Percentiles rank a stretch among this genome's conserved stretches.
phyloP scores from a whole-genome alignment of 1,284 basidiomycete species.

The Irpex sp. region DNA sequence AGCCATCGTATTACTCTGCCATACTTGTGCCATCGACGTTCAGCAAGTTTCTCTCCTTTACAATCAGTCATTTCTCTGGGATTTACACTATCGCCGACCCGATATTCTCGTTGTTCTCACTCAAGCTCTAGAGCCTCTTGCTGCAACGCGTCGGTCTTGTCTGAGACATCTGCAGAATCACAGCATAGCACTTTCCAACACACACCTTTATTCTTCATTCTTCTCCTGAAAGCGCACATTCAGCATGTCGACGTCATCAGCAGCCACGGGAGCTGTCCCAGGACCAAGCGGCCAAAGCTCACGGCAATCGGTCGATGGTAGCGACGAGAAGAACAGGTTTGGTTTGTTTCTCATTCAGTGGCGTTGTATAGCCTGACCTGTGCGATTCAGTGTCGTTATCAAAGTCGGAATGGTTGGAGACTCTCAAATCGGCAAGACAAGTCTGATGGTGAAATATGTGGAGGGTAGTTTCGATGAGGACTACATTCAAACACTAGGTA shows the following conservation, averaged over 20 bases:
- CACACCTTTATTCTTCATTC: not conserved
- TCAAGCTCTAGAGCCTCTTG: not conserved
- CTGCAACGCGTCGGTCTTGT: not conserved
- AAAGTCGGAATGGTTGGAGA: slow-evolving; percentile 99
- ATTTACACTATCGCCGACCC: slow-evolving; percentile 16
- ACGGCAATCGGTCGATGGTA: slow-evolving; percentile 46
- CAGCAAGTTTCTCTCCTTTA: slow-evolving; percentile 30
- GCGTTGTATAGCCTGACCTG: slow-evolving; percentile 6
- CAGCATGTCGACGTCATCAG: slow-evolving; percentile 31
- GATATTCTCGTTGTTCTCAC: not conserved
- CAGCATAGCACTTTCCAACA: not conserved
- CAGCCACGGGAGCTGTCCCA: slow-evolving; percentile 32
- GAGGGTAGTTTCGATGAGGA: slow-evolving; percentile 98
- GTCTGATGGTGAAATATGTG: slow-evolving; percentile 97
- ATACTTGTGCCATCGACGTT: slow-evolving; percentile 16
- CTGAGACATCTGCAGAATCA: not conserved
- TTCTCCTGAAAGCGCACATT: slow-evolving; percentile 2
- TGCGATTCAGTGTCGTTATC: slow-evolving; percentile 74
- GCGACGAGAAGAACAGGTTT: slow-evolving; percentile 76
- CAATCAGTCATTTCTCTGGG: slow-evolving; percentile 19
- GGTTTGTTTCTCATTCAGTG: slow-evolving; percentile 13
- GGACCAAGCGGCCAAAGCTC: slow-evolving; percentile 48
- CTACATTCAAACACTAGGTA: slow-evolving; percentile 97
- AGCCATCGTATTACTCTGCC: slow-evolving; percentile 14
- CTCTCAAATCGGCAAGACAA: slow-evolving; percentile 98